Percentiles rank a stretch among this genome's conserved stretches.
These are phyloP conservation scores for Pisolithus albus DNA, from an alignment of 768 basidiomycete genomes.

Conservation along the genomic window DNA sequence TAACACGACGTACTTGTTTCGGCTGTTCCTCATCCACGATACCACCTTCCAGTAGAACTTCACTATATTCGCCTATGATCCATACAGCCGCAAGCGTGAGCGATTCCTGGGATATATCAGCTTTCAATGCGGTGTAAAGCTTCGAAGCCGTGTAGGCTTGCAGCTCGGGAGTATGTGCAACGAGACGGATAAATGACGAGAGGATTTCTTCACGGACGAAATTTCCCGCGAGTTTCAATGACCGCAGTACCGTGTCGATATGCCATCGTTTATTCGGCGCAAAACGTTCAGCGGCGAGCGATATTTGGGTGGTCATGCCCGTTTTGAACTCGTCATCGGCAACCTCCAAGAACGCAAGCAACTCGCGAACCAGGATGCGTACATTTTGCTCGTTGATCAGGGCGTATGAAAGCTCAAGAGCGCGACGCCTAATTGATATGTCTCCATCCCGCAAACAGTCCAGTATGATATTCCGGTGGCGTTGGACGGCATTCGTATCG, in stretches of 20 bases:
- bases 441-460: conserved; percentile 99
- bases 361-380: conserved; percentile 82
- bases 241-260: conserved; percentile 92
- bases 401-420: conserved; percentile 94
- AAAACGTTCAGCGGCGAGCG: conserved; percentile 89
- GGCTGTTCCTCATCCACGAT: conserved; percentile 71
- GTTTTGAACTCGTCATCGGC: conserved; percentile 99
- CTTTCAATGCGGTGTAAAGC: conserved; percentile 77
- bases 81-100: conserved; percentile 90
- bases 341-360: conserved; percentile 93
- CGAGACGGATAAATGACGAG: conserved; percentile 90
- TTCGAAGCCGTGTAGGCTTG: conserved; percentile 94
- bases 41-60: conserved; percentile 81
- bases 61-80: conserved; percentile 96
- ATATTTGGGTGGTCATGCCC: conserved; percentile 96
- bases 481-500: conserved; percentile 96
- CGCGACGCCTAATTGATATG: conserved; percentile 94
- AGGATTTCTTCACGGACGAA: conserved; percentile 95
- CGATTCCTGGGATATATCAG: conserved; percentile 94
- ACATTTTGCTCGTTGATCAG: conserved; percentile 95
- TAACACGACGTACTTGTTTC: conserved; percentile 43
- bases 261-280: conserved; percentile 99
- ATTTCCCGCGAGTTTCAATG: conserved; percentile 92
- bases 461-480: conserved; percentile 97
- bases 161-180: conserved; percentile 93